These are phyloP conservation scores for Candida sonorensis DNA, from an alignment of 805 yeast genomes.

Conservation along the genomic window DNA sequence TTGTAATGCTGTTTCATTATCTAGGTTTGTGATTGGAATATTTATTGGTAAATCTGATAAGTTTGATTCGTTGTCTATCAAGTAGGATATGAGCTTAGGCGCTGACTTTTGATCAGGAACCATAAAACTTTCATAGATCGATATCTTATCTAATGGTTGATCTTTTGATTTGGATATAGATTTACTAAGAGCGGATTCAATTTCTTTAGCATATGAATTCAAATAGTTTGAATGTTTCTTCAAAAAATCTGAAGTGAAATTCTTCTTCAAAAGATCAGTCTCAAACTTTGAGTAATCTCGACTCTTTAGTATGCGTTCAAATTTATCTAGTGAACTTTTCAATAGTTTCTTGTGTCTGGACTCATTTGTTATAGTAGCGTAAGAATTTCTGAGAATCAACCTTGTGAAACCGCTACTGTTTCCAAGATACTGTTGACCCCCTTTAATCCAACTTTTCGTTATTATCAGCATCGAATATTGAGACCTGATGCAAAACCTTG, in stretches of 20 bases:
- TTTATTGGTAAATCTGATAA: constrained; percentile 11
- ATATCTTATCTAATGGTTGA: too few relatives aligned
- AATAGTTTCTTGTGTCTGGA: neutral
- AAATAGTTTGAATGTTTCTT: constrained; percentile 3
- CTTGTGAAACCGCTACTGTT: too few relatives aligned
- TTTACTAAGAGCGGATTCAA: constrained; percentile 1
- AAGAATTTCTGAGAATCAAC: too few relatives aligned
- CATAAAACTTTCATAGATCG: constrained; percentile 4
- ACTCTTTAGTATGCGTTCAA: neutral
- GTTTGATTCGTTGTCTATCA: too few relatives aligned
- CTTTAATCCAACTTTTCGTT: too few relatives aligned
- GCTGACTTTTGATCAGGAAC: constrained; percentile 9
- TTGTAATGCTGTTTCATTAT: constrained; percentile 6
- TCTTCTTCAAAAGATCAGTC: constrained; percentile 5
- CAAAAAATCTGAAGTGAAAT: constrained; percentile 10
- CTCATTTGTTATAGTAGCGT: neutral
- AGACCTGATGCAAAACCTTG: too few relatives aligned
- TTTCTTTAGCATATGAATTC: constrained; percentile 1
- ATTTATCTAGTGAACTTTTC: neutral
- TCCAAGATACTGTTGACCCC: too few relatives aligned
- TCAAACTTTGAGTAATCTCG: constrained; percentile 5
- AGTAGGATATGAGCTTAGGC: constrained; percentile 6
- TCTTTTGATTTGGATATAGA: too few relatives aligned
- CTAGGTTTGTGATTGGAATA: constrained; percentile 1
- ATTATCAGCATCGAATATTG: too few relatives aligned